Percentiles rank a stretch among this genome's conserved stretches.
Conservation (phyloP, 2,329 filamentous ascomycete species). For the Lachnellula arida region DNA sequence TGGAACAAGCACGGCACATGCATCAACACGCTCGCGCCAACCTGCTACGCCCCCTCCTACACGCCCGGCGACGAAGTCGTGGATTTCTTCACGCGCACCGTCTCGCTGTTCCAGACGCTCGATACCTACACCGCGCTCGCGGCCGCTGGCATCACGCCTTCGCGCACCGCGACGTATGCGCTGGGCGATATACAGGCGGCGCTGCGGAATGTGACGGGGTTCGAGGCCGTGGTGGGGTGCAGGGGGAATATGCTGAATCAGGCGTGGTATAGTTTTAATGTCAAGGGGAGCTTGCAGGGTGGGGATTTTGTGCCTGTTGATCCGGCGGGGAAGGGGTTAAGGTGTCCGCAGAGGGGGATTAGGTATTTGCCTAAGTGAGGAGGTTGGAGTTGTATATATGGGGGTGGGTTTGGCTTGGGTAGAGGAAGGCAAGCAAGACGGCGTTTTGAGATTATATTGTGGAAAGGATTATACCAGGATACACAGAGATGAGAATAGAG, state of each 20-base stretch:
- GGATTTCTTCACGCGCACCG: constrained; percentile 62
- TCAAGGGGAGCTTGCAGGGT: constrained; percentile 7
- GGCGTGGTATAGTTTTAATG: constrained; percentile 40
- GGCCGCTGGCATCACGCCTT: constrained; percentile 50
- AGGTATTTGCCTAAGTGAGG: background rate
- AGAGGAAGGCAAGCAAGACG: background rate
- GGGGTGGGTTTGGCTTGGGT: background rate
- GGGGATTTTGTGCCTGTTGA: constrained; percentile 7
- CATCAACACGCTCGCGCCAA: constrained; percentile 61
- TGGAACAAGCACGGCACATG: constrained; percentile 73
- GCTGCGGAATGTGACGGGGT: constrained; percentile 41
- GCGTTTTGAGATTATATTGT: too few species aligned
- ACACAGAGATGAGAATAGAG: too few species aligned
- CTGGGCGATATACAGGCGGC: constrained; percentile 38
- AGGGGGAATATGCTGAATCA: constrained; percentile 41
- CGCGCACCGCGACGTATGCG: constrained; percentile 36
- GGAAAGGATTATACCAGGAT: too few species aligned
- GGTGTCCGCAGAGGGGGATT: constrained; percentile 6
- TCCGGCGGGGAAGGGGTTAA: constrained; percentile 4
- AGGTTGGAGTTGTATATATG: background rate
- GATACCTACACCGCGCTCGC: constrained; percentile 39
- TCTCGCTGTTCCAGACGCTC: constrained; percentile 61
- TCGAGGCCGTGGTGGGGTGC: constrained; percentile 43
- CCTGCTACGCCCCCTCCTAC: constrained; percentile 56
- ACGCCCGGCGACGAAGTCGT: constrained; percentile 57